Evolutionary conservation across 116 monocot genomes (phyloP).

Genomic region (Zostera marina): DNA sequence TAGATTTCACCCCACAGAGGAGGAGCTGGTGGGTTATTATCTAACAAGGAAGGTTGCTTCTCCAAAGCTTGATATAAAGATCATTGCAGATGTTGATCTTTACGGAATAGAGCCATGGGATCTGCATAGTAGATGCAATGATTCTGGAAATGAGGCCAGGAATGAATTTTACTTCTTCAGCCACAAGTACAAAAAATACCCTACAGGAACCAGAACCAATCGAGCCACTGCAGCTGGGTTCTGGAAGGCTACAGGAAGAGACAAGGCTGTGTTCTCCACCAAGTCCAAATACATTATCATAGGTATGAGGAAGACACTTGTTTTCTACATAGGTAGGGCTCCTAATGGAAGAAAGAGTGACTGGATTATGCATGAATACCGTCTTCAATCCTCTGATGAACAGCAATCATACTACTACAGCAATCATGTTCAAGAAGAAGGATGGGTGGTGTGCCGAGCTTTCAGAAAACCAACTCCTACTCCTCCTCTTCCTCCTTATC

Average conservation of each 20-base stretch:
- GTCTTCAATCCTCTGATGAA: conserved; percentile 28
- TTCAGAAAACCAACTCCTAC: conserved; percentile 53
- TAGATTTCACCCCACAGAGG: conserved; percentile 92
- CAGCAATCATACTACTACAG: too few species aligned
- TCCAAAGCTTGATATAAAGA: conserved; percentile 58
- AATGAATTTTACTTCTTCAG: conserved; percentile 95
- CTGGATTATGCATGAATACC: conserved; percentile 93
- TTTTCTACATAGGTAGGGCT: conserved; percentile 78
- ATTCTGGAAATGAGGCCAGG: conserved; percentile 58
- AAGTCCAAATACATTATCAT: conserved; percentile 35
- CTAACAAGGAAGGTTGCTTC: conserved; percentile 63
- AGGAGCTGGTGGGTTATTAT: conserved; percentile 94
- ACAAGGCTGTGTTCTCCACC: conserved; percentile 72
- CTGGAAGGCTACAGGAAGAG: conserved; percentile 95
- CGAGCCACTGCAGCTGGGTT: conserved; percentile 74
- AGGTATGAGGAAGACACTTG: conserved; percentile 93
- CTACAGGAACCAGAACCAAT: conserved; percentile 77
- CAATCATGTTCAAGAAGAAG: conserved; percentile 40
- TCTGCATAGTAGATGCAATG: conserved; percentile 90
- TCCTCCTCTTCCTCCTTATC: too few species aligned
- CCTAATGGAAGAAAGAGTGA: conserved; percentile 72
- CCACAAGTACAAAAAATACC: conserved; percentile 80
- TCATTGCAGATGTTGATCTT: conserved; percentile 76
- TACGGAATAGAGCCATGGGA: conserved; percentile 96
- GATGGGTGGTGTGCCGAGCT: conserved; percentile 74